Conservation (phyloP, 202 grass and related monocot species). For the Setaria viridis region DNA sequence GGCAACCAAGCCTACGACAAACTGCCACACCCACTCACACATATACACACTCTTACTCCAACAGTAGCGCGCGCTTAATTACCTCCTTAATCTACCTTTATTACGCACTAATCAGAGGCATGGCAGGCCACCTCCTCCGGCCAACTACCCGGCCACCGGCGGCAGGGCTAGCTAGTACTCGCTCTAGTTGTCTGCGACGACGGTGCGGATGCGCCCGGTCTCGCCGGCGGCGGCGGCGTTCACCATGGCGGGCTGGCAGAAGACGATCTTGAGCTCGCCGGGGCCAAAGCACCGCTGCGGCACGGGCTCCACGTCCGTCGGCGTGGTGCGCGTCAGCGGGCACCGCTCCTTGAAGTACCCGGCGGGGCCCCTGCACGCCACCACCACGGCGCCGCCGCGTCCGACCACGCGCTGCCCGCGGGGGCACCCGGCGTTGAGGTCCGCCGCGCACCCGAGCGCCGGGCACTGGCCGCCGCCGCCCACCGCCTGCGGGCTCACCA, state of each 20-base stretch:
- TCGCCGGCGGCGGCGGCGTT: neutral
- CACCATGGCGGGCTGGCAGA: constrained; percentile 52
- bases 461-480: constrained; percentile 55
- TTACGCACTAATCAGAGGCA: neutral
- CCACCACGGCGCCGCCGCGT: neutral
- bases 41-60: neutral
- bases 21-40: neutral
- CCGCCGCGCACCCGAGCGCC: constrained; percentile 37
- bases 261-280: constrained; percentile 51
- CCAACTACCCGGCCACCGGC: neutral
- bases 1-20: neutral
- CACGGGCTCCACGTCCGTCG: constrained; percentile 41
- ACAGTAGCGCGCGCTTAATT: neutral
- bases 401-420: neutral
- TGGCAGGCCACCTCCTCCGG: neutral
- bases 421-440: constrained; percentile 47
- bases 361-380: constrained; percentile 36
- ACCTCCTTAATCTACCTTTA: neutral
- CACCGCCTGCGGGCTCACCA: constrained; percentile 42
- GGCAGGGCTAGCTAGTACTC: neutral
- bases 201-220: neutral
- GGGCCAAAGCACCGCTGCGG: constrained; percentile 44
- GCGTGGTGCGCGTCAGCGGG: constrained; percentile 46
- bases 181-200: constrained; percentile 34
- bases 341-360: constrained; percentile 48